Evolutionary conservation across 2,329 filamentous ascomycete genomes (phyloP), one percentile per base, ranked within the genome.

Genomic region (Purpureocillium takamizusanense): DNA sequence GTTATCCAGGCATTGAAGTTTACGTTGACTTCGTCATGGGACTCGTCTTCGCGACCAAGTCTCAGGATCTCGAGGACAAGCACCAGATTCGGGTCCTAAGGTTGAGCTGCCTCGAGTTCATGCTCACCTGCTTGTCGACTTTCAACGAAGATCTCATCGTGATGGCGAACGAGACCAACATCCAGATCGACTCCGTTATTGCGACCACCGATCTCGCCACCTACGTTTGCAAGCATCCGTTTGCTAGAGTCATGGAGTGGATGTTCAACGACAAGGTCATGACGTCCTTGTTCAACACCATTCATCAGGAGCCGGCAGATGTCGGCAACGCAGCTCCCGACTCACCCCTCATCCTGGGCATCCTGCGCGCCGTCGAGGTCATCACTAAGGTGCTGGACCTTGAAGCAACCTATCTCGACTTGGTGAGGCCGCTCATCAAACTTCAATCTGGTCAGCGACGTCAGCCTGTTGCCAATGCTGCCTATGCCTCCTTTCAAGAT

Each of bases 201-300:
- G 74, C 74, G 31, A 74, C 86, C 4, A 83, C 81, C 3, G 84
- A 85, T 40, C 68, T 97, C 4, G 77, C 80, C 36, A 74, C 76
- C 6, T 99, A 98, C 55, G 79, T 92, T 42, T 78, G 80, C 17
- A 74, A 95, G 38, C 94, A 98, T 62, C 90, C 94, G 1, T 98
- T 97, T 53, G 81, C 86, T 3, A 79, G 94, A 42, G 82, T 94
- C 13, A 95, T 97, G 85, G 92, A 98, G 55, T 97, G 92, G 88
- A 77, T 98, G 62, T 95, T 94, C 61, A 95, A 94, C 55, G 86
- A 94, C 52, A 86, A 83, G 46, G 86, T 95, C 16, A 78, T 94
- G 51, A 76, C 76, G 46, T 77, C 82, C 12, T 64, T 98, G 2
- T 90, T 95, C 59, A 72, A 77, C 40, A 77, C 83, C 10, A 77